These are phyloP conservation scores for Patellaria atrata DNA, from an alignment of 495 filamentous ascomycete genomes.

Conservation along the genomic window DNA sequence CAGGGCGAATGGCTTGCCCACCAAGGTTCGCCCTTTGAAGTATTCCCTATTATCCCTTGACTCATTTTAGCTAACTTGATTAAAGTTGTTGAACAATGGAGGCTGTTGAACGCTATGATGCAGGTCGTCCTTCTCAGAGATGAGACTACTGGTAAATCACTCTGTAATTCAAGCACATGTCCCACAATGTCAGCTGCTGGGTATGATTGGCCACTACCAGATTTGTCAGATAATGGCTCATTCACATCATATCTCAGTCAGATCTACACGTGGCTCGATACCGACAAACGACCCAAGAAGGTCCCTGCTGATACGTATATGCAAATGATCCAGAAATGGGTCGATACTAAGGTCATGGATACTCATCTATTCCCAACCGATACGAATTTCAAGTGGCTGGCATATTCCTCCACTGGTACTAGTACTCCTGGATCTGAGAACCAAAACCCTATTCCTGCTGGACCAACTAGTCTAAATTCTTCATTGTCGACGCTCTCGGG, in stretches of 20 bases:
- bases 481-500: constrained; percentile 35
- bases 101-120: constrained; percentile 70
- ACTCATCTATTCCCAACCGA: constrained; percentile 67
- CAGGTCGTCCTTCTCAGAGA: constrained; percentile 70
- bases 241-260: constrained; percentile 45
- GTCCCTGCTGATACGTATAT: constrained; percentile 59
- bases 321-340: constrained; percentile 81
- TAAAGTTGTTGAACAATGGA: constrained; percentile 79
- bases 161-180: constrained; percentile 71
- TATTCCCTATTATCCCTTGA: constrained; percentile 1
- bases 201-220: constrained; percentile 38
- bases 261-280: constrained; percentile 83
- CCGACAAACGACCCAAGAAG: constrained; percentile 36
- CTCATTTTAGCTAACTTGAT: constrained; percentile 10
- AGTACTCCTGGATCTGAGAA: constrained; percentile 37
- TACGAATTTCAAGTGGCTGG: constrained; percentile 6
- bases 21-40: constrained; percentile 56
- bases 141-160: constrained; percentile 47
- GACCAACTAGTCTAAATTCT: constrained; percentile 34
- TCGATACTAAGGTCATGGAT: constrained; percentile 80
- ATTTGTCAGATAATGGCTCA: background rate
- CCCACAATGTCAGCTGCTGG: constrained; percentile 83
- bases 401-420: constrained; percentile 30
- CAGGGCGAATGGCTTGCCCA: constrained; percentile 88
- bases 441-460: too few species aligned